Conservation (phyloP, 371 early-diverging fungal species). For the Mortierella sp. region DNA sequence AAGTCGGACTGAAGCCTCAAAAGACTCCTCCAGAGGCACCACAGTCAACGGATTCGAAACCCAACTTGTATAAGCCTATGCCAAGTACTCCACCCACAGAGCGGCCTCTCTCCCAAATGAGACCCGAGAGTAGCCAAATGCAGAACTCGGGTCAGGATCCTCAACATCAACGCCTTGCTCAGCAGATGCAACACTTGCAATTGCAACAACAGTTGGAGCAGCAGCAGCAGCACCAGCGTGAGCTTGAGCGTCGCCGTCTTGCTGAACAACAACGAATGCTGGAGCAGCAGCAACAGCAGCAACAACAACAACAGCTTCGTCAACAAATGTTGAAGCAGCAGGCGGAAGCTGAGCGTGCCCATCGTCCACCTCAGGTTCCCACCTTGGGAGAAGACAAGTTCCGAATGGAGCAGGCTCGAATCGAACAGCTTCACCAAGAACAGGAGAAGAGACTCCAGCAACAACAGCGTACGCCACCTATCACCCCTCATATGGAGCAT, state of each 20-base stretch:
- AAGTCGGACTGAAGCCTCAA: constrained; percentile 27
- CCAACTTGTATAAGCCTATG: constrained; percentile 7
- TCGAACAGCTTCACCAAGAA: constrained; percentile 5
- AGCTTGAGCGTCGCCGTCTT: constrained; percentile 35
- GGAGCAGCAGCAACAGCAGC: constrained; percentile 43
- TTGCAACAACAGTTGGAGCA: constrained; percentile 29
- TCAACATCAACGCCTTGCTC: constrained; percentile 23
- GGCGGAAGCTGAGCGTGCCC: constrained; percentile 15
- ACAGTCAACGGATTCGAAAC: constrained; percentile 12
- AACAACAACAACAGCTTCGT: constrained; percentile 14
- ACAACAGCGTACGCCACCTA: constrained; percentile 7
- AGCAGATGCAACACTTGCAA: constrained; percentile 21
- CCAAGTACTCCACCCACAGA: constrained; percentile 3
- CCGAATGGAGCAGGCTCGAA: constrained; percentile 7
- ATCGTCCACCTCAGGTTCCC: background rate
- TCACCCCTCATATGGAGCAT: constrained; percentile 16
- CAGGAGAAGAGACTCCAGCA: constrained; percentile 5
- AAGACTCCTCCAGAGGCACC: constrained; percentile 27
- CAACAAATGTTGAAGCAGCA: constrained; percentile 14
- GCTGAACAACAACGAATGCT: constrained; percentile 32
- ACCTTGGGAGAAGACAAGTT: constrained; percentile 4
- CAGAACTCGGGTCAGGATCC: constrained; percentile 4
- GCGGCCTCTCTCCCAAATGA: constrained; percentile 4
- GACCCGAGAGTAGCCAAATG: constrained; percentile 19
- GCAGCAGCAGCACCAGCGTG: constrained; percentile 31